These are phyloP conservation scores for Massarina eburnea DNA, from an alignment of 2,329 filamentous ascomycete genomes.

Conservation along the genomic window DNA sequence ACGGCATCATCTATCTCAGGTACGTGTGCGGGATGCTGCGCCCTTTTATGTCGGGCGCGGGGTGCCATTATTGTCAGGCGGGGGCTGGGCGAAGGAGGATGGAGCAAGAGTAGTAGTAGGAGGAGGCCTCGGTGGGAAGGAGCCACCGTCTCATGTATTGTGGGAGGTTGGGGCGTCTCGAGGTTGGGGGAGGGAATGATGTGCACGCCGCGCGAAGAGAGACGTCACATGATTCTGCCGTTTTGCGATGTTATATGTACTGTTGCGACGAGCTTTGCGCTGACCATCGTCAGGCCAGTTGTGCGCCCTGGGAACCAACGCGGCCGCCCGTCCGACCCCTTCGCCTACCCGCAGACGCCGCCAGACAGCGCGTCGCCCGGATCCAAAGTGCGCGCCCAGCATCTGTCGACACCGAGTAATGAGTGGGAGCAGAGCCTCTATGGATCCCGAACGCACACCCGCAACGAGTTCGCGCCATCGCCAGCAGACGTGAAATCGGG, in stretches of 20 bases:
- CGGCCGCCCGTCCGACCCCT: conserved; percentile 34
- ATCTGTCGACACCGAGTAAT: conserved; percentile 27
- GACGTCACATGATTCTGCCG: too few relatives aligned
- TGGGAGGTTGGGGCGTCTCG: too few relatives aligned
- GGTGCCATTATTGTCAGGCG: background rate
- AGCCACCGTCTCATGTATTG: too few relatives aligned
- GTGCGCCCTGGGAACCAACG: conserved; percentile 40
- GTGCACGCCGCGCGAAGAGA: too few relatives aligned
- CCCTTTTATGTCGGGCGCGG: background rate
- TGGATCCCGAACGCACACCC: conserved; percentile 33
- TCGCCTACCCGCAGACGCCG: conserved; percentile 43
- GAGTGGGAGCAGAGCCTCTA: conserved; percentile 41
- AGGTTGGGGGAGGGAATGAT: too few relatives aligned
- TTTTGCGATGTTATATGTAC: background rate
- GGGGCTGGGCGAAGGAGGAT: background rate
- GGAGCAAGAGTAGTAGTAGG: background rate
- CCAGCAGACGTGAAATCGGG: conserved; percentile 17
- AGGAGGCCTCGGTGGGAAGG: too few relatives aligned
- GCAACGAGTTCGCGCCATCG: conserved; percentile 26
- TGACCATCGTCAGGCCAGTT: conserved; percentile 31
- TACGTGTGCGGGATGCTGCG: conserved; percentile 25
- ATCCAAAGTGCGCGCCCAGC: conserved; percentile 22
- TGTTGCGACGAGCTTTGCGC: background rate
- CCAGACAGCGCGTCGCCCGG: conserved; percentile 40
- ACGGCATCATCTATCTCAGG: conserved; percentile 52